A percentile compares a stretch with the other conserved stretches of the same genome.
Evolutionary conservation across 768 basidiomycete species (phyloP).

Genomic region (Cytidiella melzeri): DNA sequence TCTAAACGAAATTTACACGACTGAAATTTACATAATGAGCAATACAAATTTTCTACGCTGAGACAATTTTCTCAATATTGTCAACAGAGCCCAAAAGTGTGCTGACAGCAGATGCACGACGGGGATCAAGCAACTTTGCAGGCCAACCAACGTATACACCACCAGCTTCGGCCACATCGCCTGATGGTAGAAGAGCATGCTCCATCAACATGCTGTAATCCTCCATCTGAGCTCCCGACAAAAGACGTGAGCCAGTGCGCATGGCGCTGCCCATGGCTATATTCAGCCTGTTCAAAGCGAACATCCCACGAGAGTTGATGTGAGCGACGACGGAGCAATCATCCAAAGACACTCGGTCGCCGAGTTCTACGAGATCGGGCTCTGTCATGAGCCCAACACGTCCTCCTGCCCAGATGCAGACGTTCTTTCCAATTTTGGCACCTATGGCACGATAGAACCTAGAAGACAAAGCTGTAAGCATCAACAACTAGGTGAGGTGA

Average conservation of each 20-base stretch:
- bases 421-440: slow-evolving; percentile 38
- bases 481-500: not conserved
- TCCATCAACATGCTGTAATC: slow-evolving; percentile 42
- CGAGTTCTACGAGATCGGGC: slow-evolving; percentile 41
- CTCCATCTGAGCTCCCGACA: slow-evolving; percentile 47
- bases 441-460: slow-evolving; percentile 32
- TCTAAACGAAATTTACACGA: too few relatives aligned
- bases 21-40: too few relatives aligned
- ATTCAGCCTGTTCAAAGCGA: slow-evolving; percentile 36
- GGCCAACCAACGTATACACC: slow-evolving; percentile 40
- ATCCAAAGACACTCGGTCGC: slow-evolving; percentile 38
- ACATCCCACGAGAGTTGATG: slow-evolving; percentile 41
- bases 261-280: slow-evolving; percentile 34
- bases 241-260: slow-evolving; percentile 39
- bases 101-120: too few relatives aligned
- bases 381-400: slow-evolving; percentile 40
- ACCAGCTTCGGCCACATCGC: slow-evolving; percentile 38
- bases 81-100: too few relatives aligned
- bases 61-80: too few relatives aligned
- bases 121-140: slow-evolving; percentile 25
- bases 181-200: slow-evolving; percentile 41
- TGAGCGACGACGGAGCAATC: slow-evolving; percentile 43
- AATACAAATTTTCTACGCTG: too few relatives aligned
- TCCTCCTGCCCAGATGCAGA: slow-evolving; percentile 35
- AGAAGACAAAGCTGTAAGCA: not conserved